A percentile compares a stretch with the other conserved stretches of the same genome.
These are phyloP conservation scores for Corymbia maculata DNA, from an alignment of 345 rosid genomes.

Conservation along the genomic window DNA sequence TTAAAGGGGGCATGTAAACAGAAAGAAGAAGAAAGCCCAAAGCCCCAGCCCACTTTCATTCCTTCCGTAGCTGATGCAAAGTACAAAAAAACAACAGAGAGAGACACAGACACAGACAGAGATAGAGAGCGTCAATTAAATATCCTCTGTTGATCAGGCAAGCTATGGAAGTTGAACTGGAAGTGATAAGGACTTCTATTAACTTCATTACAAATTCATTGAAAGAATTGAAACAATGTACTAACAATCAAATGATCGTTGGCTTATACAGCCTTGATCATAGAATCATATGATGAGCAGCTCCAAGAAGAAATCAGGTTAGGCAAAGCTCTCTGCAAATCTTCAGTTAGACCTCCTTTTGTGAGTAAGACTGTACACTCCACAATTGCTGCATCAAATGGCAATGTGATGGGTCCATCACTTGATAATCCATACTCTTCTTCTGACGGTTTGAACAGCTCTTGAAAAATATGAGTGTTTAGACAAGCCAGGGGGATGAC, in stretches of 20 bases:
- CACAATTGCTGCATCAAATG: background rate
- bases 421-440: background rate
- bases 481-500: background rate
- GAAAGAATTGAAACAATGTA: background rate
- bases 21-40: background rate
- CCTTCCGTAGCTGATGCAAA: background rate
- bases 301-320: accelerated
- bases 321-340: background rate
- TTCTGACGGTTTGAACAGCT: background rate
- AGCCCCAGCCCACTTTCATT: background rate
- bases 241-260: background rate
- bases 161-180: background rate
- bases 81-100: background rate
- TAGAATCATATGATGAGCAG: background rate
- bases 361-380: background rate
- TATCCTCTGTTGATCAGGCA: background rate
- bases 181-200: background rate
- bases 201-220: background rate
- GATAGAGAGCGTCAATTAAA: background rate
- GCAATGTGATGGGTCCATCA: background rate
- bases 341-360: background rate
- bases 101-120: background rate
- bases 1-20: background rate
- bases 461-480: background rate
- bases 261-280: background rate